Percentiles rank a stretch among this genome's conserved stretches.
Evolutionary conservation across 2,329 filamentous ascomycete genomes (phyloP).

Genomic region (Metarhizium guizhouense): DNA sequence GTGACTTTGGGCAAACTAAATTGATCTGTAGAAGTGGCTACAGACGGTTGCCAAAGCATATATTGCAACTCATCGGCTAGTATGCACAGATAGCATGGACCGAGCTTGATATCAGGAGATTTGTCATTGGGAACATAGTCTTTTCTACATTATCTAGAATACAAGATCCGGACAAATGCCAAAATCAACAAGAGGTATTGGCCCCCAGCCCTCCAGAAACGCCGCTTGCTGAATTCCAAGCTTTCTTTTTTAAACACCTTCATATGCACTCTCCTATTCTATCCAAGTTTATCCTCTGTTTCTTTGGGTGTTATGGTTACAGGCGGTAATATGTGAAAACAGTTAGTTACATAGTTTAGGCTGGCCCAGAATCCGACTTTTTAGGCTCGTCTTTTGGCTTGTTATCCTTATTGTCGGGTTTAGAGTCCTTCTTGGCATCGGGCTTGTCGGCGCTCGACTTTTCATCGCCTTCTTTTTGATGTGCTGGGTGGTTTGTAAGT

Average conservation of each 20-base stretch:
- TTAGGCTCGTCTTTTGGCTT: constrained; percentile 21
- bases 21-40: not conserved
- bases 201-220: constrained; percentile 12
- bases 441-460: constrained; percentile 15
- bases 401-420: constrained; percentile 7
- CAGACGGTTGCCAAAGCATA: not conserved
- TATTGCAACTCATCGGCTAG: not conserved
- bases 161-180: constrained; percentile 11
- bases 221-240: constrained; percentile 9
- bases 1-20: not conserved
- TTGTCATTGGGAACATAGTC: constrained; percentile 21
- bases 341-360: constrained; percentile 10
- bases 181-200: not conserved
- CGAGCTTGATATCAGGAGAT: constrained; percentile 22
- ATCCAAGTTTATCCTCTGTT: not conserved
- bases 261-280: constrained; percentile 22
- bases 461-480: constrained; percentile 30
- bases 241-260: constrained; percentile 26
- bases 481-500: constrained; percentile 65
- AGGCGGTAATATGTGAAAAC: constrained; percentile 5
- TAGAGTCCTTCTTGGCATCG: constrained; percentile 12
- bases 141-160: constrained; percentile 22
- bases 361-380: constrained; percentile 25
- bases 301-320: constrained; percentile 12
- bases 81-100: not conserved